Percentiles rank a stretch among this genome's conserved stretches.
These are phyloP conservation scores for Hansenula lynferdii DNA, from an alignment of 1,139 yeast genomes.

Conservation along the genomic window DNA sequence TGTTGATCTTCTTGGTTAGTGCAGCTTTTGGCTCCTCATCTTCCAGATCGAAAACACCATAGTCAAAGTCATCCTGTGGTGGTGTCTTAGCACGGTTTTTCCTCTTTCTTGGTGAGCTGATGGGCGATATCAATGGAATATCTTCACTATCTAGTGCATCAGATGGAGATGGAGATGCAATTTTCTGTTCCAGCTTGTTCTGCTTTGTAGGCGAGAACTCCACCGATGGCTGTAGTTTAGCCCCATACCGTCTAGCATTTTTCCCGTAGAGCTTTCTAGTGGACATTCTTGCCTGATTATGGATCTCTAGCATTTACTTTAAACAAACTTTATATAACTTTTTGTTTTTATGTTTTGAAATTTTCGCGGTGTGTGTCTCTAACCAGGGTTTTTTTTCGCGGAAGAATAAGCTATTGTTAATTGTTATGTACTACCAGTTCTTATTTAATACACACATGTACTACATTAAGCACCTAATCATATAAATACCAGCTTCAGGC, in stretches of 20 bases:
- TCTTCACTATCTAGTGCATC: conserved; percentile 4
- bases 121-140: not conserved
- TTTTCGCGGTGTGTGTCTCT: no score
- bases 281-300: no score
- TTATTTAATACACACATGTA: no score
- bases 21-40: not conserved
- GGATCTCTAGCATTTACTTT: no score
- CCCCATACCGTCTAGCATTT: conserved; percentile 1
- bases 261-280: conserved; percentile 10
- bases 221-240: conserved; percentile 6
- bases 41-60: not conserved
- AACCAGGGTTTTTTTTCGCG: no score
- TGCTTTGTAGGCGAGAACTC: conserved; percentile 6
- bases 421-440: no score
- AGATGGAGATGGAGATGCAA: not conserved
- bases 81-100: not conserved
- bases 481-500: no score
- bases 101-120: not conserved
- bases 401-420: no score
- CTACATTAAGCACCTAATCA: no score
- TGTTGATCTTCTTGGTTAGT: not conserved
- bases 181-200: not conserved
- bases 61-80: conserved; percentile 1
- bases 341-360: no score
- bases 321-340: no score